Base-by-base conservation (phyloP, 1,284 basidiomycete species). In the Apiotrichum akiyoshidainum region DNA sequence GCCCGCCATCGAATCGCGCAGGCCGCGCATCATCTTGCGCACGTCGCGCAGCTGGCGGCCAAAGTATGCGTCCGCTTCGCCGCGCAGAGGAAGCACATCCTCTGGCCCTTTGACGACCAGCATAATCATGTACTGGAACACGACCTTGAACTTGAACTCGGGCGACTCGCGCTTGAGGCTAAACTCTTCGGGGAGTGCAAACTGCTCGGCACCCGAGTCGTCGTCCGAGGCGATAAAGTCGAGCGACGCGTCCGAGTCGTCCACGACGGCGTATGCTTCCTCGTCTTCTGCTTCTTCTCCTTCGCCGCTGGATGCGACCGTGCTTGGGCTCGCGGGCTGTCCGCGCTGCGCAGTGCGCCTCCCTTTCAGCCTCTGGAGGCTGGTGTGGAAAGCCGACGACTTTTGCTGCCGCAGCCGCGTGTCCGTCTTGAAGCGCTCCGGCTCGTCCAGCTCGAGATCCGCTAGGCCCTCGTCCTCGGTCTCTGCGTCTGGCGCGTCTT, bases 111-210 rank as follows among this genome's bases (percentile, higher is more conserved):
- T 82, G 35, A 90, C 84, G 21, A 87, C 87, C 44, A 92, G 78
- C 65, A 92, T 86, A 4, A 92, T 86, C 65, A 91, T 87, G 45
- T 92, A 83, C 69, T 93, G 90, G 66, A 89, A 91, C 35, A 92
- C 82, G 49, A 89, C 86, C 60, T 75, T 73, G 67, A 76, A 74
- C 54, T 75, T 74, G 67, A 65, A 74, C 54, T 74, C 73, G 3
- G 68, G 67, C 12, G 69, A 65, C 72, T 91, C 85, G 0, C 85
- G 81, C 60, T 84, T 83, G 83, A 88, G 85, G 70, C 87, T 90
- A 75, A 90, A 93, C 64, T 86, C 81, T 22, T 81, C 79, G 8
- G 90, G 91, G 16, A 92, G 81, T 37, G 82, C 74, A 16, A 81
- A 74, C 2, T 77, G 75, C 2, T 77, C 66, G 0, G 68, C 76